Percentiles rank a stretch among this genome's conserved stretches.
Evolutionary conservation across 2,329 filamentous ascomycete genomes (phyloP).

Genomic region (Cercospora sojina): DNA sequence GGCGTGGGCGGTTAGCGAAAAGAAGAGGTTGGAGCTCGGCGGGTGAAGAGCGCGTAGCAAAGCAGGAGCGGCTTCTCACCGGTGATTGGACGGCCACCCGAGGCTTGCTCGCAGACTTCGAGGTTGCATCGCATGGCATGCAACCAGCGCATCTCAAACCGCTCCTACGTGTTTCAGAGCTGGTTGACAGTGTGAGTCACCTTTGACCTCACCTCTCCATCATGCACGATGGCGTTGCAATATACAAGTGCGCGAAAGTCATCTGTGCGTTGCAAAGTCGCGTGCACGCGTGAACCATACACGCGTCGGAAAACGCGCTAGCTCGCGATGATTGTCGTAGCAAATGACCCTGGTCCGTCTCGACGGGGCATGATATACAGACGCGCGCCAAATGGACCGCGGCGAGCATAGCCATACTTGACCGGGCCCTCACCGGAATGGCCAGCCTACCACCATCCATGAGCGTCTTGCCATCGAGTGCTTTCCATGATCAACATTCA

Average conservation of each 20-base stretch:
- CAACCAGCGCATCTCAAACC: constrained; percentile 6
- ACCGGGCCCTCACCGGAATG: neutral
- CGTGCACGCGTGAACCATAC: neutral
- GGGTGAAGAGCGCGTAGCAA: constrained; percentile 18
- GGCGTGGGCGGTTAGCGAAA: constrained; percentile 24
- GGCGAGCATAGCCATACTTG: neutral
- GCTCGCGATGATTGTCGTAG: neutral
- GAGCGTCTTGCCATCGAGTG: neutral
- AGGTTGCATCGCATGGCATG: constrained; percentile 8
- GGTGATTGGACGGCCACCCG: neutral
- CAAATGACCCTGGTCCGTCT: neutral
- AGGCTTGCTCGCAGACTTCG: constrained; percentile 1
- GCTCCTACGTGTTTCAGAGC: constrained; percentile 7
- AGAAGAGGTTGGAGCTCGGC: constrained; percentile 19
- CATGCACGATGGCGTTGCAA: neutral
- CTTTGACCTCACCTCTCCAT: constrained; percentile 16
- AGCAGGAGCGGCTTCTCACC: neutral
- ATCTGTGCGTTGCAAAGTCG: neutral
- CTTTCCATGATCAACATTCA: neutral
- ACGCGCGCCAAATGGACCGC: constrained; percentile 26
- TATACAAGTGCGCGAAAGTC: neutral
- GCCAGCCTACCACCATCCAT: neutral
- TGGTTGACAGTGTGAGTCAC: constrained; percentile 22
- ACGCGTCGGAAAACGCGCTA: neutral
- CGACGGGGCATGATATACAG: constrained; percentile 3